Base-by-base conservation (phyloP, 23 red algal genomes). In the Cyanidiococcus yangmingshanensis region DNA sequence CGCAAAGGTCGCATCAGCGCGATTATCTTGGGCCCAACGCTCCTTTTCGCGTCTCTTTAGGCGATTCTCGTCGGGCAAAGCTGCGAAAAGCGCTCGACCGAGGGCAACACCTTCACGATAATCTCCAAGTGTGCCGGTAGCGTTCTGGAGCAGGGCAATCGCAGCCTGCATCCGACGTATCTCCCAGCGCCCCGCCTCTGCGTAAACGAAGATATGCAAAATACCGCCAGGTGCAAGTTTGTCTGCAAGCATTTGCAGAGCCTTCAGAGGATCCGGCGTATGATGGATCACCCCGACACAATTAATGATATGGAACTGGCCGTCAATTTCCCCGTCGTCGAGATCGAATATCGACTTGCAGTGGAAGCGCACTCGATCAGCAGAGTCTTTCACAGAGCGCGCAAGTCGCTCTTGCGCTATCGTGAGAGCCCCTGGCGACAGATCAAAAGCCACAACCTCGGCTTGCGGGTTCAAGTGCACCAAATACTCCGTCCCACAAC, bases 221-320 rank as follows among this genome's bases (percentile, higher is more conserved):
- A 98, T 89, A 29, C 94, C 94, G 57, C 87, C 89, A 1, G 83
- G 88, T 1, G 79, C 80, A 45, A 98, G 77, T 77, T 89, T 98
- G 59, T 15, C 16, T 39, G 85, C 86, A 21, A 98, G 83, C 16
- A 80, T 82, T 33, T 85, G 82, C 29, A 98, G 40, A 17, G 94
- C 94, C 21, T 74, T 50, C 30, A 77, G 37, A 21, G 94, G 94
- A 77, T 98, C 94, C 7, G 94, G 85, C 15, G 94, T 98, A 79
- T 98, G 94, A 50, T 98, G 94, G 38, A 98, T 81, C 16, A 98
- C 94, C 25, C 94, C 94, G 0, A 98, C 94, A 68, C 94, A 98
- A 58, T 98, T 98, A 74, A 98, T 98, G 58, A 83, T 63, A 75
- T 98, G 87, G 76, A 91, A 98, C 0, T 59, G 26, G 2, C 94